These are phyloP conservation scores for Saccharomycopsis babjevae DNA, from an alignment of 805 yeast genomes.

Conservation along the genomic window DNA sequence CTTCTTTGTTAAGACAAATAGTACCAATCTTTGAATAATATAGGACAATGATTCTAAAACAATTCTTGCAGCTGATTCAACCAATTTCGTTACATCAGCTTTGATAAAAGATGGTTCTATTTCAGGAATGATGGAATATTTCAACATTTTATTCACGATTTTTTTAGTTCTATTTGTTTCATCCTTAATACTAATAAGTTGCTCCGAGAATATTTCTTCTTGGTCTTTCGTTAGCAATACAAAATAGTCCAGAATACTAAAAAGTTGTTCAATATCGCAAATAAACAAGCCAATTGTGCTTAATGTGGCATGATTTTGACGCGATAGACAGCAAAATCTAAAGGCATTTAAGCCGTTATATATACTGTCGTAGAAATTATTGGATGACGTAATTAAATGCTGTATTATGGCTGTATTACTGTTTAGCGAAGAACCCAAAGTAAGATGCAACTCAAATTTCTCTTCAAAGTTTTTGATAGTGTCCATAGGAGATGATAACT, in stretches of 20 bases:
- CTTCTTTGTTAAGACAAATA: conserved; percentile 1
- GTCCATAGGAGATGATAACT: neutral
- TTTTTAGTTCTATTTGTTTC: neutral
- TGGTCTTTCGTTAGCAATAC: conserved; percentile 6
- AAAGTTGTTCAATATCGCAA: conserved; percentile 14
- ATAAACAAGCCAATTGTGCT: conserved; percentile 10
- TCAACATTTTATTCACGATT: conserved; percentile 4
- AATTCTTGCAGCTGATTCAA: neutral
- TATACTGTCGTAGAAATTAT: neutral
- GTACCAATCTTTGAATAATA: conserved; percentile 9
- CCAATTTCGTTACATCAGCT: neutral
- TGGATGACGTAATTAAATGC: neutral
- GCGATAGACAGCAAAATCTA: conserved; percentile 10
- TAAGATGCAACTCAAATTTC: conserved; percentile 9
- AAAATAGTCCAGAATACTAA: conserved; percentile 10
- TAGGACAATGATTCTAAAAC: conserved; percentile 7
- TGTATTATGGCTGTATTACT: neutral
- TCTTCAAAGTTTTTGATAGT: conserved; percentile 9
- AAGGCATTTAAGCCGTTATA: conserved; percentile 5
- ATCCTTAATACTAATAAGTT: conserved; percentile 6
- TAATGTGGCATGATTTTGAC: conserved; percentile 13
- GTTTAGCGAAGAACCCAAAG: neutral
- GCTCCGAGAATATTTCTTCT: conserved; percentile 8
- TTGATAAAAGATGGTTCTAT: conserved; percentile 9
- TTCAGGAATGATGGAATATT: conserved; percentile 9